Evolutionary conservation across 441 rosid species (phyloP).

Genomic region (Euphorbia celastroides): DNA sequence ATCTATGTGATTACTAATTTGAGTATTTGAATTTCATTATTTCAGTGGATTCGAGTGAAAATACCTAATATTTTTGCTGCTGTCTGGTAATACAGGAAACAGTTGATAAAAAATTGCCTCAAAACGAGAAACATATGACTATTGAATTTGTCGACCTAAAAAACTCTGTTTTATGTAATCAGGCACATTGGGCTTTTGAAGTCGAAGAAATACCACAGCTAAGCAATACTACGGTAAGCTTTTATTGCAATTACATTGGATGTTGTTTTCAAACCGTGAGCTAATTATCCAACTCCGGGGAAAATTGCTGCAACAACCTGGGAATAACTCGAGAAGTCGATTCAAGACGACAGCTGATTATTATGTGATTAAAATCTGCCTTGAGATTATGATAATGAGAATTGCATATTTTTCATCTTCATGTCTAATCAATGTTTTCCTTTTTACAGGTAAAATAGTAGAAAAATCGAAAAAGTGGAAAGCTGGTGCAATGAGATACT

Average conservation of each 20-base stretch:
- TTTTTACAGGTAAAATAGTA: slow-evolving; percentile 26
- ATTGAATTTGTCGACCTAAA: slow-evolving; percentile 67
- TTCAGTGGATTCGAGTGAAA: not conserved
- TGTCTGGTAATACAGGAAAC: slow-evolving; percentile 33
- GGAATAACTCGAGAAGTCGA: too few relatives aligned
- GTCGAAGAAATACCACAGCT: too few relatives aligned
- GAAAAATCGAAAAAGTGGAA: not conserved
- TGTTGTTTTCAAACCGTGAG: not conserved
- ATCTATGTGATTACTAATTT: too few relatives aligned
- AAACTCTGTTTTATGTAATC: too few relatives aligned
- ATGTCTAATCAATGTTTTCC: not conserved
- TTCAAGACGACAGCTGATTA: too few relatives aligned
- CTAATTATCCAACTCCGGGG: not conserved
- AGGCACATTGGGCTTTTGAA: too few relatives aligned
- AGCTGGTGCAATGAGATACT: not conserved
- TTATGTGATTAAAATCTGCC: too few relatives aligned
- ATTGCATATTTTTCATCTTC: too few relatives aligned
- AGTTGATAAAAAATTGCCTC: slow-evolving; percentile 25
- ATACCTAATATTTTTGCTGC: slow-evolving; percentile 9
- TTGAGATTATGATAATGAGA: too few relatives aligned
- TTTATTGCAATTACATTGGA: not conserved
- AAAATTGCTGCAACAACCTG: too few relatives aligned
- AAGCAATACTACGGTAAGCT: slow-evolving; percentile 71
- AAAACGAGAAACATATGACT: slow-evolving; percentile 27
- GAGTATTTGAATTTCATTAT: too few relatives aligned